Conservation (phyloP, 1,139 yeast species). For the Blastobotrys malaysiensis region DNA sequence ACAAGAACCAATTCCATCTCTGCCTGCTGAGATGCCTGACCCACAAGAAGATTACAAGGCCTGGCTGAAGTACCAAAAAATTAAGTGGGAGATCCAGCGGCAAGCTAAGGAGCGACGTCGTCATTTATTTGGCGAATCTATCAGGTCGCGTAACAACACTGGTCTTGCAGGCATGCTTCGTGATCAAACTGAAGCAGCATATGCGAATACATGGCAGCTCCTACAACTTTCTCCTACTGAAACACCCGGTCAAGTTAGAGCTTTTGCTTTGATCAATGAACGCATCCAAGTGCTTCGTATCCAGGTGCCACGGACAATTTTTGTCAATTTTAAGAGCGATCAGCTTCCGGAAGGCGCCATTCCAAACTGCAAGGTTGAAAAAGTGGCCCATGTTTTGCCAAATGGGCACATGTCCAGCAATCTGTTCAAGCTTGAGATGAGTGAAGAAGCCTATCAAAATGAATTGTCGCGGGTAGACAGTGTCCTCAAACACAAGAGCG, state of each 20-base stretch:
- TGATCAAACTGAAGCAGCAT: slow-evolving; percentile 64
- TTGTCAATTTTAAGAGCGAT: slow-evolving; percentile 53
- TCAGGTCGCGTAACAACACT: slow-evolving; percentile 37
- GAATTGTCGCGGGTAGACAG: slow-evolving; percentile 59
- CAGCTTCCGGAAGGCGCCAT: slow-evolving; percentile 35
- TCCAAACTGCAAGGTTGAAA: slow-evolving; percentile 53
- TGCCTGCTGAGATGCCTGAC: slow-evolving; percentile 42
- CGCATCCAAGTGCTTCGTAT: slow-evolving; percentile 70
- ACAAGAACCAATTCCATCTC: slow-evolving; percentile 1
- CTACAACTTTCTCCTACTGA: slow-evolving; percentile 58
- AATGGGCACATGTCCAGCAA: slow-evolving; percentile 57
- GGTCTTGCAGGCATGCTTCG: slow-evolving; percentile 66
- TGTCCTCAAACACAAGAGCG: slow-evolving; percentile 55
- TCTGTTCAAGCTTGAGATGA: slow-evolving; percentile 60
- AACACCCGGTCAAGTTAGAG: slow-evolving; percentile 68
- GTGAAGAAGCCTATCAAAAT: slow-evolving; percentile 54
- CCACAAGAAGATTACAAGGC: slow-evolving; percentile 69
- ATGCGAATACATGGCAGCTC: slow-evolving; percentile 81
- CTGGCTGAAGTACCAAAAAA: slow-evolving; percentile 74
- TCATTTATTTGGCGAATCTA: slow-evolving; percentile 67
- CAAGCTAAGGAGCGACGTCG: slow-evolving; percentile 66
- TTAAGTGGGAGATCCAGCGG: slow-evolving; percentile 76
- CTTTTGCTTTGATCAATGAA: slow-evolving; percentile 61
- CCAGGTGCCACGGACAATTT: slow-evolving; percentile 69
- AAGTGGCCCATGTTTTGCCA: slow-evolving; percentile 59